These are phyloP conservation scores for Tulasnella sp. DNA, from an alignment of 768 basidiomycete genomes.

Conservation along the genomic window DNA sequence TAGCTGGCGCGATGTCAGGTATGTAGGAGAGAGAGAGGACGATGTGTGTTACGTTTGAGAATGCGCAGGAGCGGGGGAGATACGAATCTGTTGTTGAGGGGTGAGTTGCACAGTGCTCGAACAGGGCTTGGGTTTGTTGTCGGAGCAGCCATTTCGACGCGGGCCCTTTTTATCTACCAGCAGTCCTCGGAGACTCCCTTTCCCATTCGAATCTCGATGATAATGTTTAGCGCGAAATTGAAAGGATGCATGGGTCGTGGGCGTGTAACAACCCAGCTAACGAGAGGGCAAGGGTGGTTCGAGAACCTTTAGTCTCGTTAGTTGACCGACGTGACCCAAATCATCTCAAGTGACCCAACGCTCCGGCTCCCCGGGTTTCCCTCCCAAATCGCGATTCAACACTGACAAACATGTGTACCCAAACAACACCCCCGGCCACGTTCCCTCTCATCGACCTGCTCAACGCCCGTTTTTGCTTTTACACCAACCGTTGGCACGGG, in stretches of 20 bases:
- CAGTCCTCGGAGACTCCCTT: neutral
- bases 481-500: neutral
- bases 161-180: neutral
- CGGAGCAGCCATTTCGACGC: neutral
- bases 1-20: no score
- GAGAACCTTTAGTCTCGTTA: neutral
- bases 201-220: neutral
- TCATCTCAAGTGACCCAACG: neutral
- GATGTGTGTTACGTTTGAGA: neutral
- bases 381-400: neutral
- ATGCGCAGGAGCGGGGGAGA: constrained; percentile 1
- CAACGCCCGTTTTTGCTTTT: neutral
- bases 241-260: neutral
- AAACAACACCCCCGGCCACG: neutral
- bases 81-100: constrained; percentile 1
- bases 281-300: neutral
- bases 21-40: neutral
- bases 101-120: constrained; percentile 1
- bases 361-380: neutral
- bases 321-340: neutral
- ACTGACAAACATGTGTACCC: neutral
- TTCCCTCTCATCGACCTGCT: neutral
- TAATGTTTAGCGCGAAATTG: neutral
- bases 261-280: neutral
- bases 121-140: constrained; percentile 3